Evolutionary conservation across 2,329 filamentous ascomycete species (phyloP), one percentile per base, ranked within the genome.

Genomic region (Exophiala sp.): DNA sequence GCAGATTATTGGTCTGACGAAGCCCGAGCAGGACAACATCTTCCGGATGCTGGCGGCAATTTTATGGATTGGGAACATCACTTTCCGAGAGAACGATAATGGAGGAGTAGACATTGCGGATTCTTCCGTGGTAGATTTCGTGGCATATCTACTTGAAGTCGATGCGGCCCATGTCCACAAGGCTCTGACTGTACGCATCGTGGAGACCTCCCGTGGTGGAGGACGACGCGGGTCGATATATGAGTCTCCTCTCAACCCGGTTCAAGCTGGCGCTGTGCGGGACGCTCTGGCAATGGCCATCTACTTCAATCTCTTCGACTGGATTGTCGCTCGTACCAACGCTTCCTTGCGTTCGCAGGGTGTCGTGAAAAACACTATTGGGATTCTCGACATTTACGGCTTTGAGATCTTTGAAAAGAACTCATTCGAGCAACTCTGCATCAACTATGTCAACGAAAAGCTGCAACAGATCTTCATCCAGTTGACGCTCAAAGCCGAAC

Each of bases 321-420:
- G 93, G 93, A 97, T 98, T 58, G 90, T 97, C 16, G 81, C 85
- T 62, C 85, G 93, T 59, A 83, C 97, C 60, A 97, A 97, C 69
- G 80, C 83, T 58, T 95, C 91, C 3, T 72, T 97, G 53, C 83
- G 87, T 66, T 86, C 91, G 16, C 80, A 83, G 56, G 85, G 87
- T 42, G 72, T 80, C 0, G 79, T 90, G 2, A 73, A 81, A 35
- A 93, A 96, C 67, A 87, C 87, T 2, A 93, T 98, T 60, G 93
- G 93, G 65, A 97, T 98, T 65, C 77, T 98, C 59, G 93, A 98
- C 76, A 98, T 98, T 60, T 98, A 98, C 67, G 93, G 93, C 2
- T 98, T 98, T 64, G 93, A 98, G 66, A 98, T 98, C 60, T 98
- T 98, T 60, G 93, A 98, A 67, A 93, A 91, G 73, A 98, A 98